phyloP scores from a whole-genome alignment of 1,284 basidiomycete genomes.

The Fomitopsis palustris region DNA sequence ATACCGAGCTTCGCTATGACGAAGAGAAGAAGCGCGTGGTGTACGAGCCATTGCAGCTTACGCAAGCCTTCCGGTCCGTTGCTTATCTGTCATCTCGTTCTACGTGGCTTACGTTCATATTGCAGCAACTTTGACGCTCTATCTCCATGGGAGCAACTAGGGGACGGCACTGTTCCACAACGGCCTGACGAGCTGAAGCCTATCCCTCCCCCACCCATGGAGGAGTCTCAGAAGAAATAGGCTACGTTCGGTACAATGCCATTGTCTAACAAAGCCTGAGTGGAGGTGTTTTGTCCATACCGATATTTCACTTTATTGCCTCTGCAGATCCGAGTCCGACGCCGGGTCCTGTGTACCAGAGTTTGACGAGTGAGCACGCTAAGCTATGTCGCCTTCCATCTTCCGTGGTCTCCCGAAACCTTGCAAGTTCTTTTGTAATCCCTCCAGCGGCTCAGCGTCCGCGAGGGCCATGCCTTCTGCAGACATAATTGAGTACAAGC shows the following conservation, averaged over 20 bases:
- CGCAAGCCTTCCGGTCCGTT: constrained; percentile 92
- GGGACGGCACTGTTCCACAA: constrained; percentile 73
- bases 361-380: too few relatives aligned
- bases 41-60: constrained; percentile 96
- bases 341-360: too few relatives aligned
- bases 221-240: constrained; percentile 49
- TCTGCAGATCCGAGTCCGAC: too few relatives aligned
- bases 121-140: constrained; percentile 88
- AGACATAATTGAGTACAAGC: too few relatives aligned
- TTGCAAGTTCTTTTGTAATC: too few relatives aligned
- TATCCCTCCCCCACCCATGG: constrained; percentile 52
- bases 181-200: constrained; percentile 72
- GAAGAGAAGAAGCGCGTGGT: constrained; percentile 99
- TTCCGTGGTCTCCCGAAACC: too few relatives aligned
- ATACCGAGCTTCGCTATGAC: constrained; percentile 97
- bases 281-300: too few relatives aligned
- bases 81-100: constrained; percentile 1
- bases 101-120: neutral
- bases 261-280: neutral
- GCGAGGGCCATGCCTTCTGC: too few relatives aligned
- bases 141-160: constrained; percentile 97
- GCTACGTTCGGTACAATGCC: neutral
- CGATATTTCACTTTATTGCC: too few relatives aligned
- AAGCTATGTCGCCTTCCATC: too few relatives aligned
- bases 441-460: too few relatives aligned